A percentile compares a stretch with the other conserved stretches of the same genome.
Evolutionary conservation across 495 filamentous ascomycete species (phyloP).

Genomic region (Geopyxis carbonaria): DNA sequence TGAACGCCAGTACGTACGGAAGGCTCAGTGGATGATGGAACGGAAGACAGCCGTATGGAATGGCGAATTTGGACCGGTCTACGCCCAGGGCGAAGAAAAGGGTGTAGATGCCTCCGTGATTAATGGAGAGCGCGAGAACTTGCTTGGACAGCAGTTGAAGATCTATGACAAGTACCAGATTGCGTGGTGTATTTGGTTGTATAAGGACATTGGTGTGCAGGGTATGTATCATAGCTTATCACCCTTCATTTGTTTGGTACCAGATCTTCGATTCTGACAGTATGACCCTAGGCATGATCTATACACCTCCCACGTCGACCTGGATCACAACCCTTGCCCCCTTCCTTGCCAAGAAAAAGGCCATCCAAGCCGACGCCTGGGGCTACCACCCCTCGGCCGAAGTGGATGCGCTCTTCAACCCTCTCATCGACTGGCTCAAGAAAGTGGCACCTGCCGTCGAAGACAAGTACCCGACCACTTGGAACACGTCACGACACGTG

Average conservation of each 20-base stretch:
- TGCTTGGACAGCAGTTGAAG: conserved; percentile 38
- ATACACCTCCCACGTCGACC: conserved; percentile 31
- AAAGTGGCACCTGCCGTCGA: conserved; percentile 9
- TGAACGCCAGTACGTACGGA: conserved; percentile 34
- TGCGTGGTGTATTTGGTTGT: conserved; percentile 47
- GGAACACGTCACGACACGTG: conserved; percentile 39
- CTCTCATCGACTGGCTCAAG: conserved; percentile 17
- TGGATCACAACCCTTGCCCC: conserved; percentile 35
- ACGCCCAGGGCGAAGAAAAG: conserved; percentile 30
- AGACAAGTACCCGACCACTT: conserved; percentile 36
- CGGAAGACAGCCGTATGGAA: conserved; percentile 43
- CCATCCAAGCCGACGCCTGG: conserved; percentile 38
- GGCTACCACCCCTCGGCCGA: conserved; percentile 28
- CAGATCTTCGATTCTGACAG: neutral
- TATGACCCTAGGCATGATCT: conserved; percentile 38
- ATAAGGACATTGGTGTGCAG: conserved; percentile 48
- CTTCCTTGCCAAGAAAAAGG: conserved; percentile 39
- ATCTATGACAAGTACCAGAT: conserved; percentile 41
- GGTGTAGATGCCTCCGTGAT: conserved; percentile 27
- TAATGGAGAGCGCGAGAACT: conserved; percentile 36
- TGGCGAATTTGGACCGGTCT: conserved; percentile 49
- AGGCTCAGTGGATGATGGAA: conserved; percentile 40
- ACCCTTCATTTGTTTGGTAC: neutral
- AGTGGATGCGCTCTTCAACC: conserved; percentile 22
- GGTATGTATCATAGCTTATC: conserved; percentile 13